Evolutionary conservation across 2,329 filamentous ascomycete species (phyloP), one percentile per base, ranked within the genome.

Genomic region (Trichoderma harzianum): DNA sequence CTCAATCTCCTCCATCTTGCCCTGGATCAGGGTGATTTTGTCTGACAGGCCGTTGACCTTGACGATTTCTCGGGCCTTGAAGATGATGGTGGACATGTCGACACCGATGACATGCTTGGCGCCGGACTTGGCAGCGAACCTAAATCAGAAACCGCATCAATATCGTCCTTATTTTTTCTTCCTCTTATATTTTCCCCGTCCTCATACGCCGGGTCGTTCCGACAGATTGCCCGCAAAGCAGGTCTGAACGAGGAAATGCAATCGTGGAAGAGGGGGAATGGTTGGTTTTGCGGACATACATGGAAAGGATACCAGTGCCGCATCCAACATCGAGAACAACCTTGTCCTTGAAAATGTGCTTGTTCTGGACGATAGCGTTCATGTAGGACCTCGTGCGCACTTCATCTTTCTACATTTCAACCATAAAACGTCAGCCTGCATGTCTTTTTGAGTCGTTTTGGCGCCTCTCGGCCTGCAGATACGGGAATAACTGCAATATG

Each of bases 61-160:
- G 80, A 98, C 96, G 76, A 99, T 99, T 86, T 98, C 93, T 79
- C 91, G 91, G 58, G 96, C 96, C 88, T 99, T 99, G 85, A 97
- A 94, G 84, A 99, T 98, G 83, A 99, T 99, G 77, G 95, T 98
- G 39, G 96, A 99, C 95, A 98, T 99, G 84, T 99, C 96, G 71
- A 99, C 96, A 78, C 96, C 96, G 76, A 98, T 97, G 77, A 99
- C 96, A 83, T 99, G 96, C 86, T 97, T 98, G 72, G 96, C 96
- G 80, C 96, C 96, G 73, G 96, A 95, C 85, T 92, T 95, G 73
- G 93, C 95, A 70, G 96, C 96, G 82, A 99, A 99, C 95, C 95
- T 98, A 78, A 43, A 63, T 28, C 34, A 28, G 16, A 61, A 58
- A 72, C 72, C 51, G 71, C 60, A 60, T 72, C 32, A 70, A 73